Evolutionary conservation across 495 filamentous ascomycete species (phyloP).

Genomic region (Echria macrotheca): DNA sequence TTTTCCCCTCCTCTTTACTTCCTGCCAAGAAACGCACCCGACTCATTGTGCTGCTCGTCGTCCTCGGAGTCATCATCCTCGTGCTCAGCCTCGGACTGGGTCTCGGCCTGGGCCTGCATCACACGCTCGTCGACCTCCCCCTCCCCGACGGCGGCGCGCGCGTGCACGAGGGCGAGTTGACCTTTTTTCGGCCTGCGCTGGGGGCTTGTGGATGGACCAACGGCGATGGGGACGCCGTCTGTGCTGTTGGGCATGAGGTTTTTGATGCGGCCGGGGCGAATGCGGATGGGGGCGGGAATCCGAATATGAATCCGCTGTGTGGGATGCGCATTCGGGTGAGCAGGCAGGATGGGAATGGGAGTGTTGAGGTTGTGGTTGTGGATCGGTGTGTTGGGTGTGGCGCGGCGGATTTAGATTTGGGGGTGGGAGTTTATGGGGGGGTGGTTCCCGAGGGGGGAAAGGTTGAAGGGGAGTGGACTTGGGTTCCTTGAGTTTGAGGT

Average conservation of each 20-base stretch:
- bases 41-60: slow-evolving; percentile 16
- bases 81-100: slow-evolving; percentile 24
- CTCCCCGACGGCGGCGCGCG: slow-evolving; percentile 45
- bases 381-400: slow-evolving; percentile 68
- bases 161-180: slow-evolving; percentile 60
- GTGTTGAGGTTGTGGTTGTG: slow-evolving; percentile 64
- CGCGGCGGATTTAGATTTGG: slow-evolving; percentile 63
- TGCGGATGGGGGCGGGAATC: slow-evolving; percentile 31
- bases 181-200: slow-evolving; percentile 62
- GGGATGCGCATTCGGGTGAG: slow-evolving; percentile 56
- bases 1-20: slow-evolving; percentile 32
- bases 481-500: too few relatives aligned
- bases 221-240: slow-evolving; percentile 49
- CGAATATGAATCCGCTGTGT: slow-evolving; percentile 68
- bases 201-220: slow-evolving; percentile 65
- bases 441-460: slow-evolving; percentile 55
- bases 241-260: slow-evolving; percentile 59
- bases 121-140: slow-evolving; percentile 38
- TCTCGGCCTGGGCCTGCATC: slow-evolving; percentile 27
- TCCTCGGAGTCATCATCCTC: slow-evolving; percentile 24
- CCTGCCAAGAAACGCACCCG: too few relatives aligned
- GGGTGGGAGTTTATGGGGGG: slow-evolving; percentile 51
- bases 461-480: slow-evolving; percentile 62
- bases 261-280: slow-evolving; percentile 49
- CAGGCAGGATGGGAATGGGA: slow-evolving; percentile 29